Conservation (phyloP, 148 eudicot genomes). For the Persicaria maculosa region DNA sequence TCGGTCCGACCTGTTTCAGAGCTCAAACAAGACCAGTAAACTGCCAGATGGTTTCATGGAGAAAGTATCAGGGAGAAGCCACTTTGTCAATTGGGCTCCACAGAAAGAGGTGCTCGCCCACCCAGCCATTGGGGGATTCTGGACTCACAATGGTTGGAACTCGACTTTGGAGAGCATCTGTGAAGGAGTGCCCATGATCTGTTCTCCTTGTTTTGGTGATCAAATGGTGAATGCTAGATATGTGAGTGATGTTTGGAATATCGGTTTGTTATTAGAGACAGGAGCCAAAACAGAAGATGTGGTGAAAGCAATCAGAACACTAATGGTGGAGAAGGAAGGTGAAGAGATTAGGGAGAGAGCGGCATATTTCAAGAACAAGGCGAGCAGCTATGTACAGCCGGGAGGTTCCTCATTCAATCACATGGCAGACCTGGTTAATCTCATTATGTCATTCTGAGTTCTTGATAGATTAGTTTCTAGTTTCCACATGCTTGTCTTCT, state of each 20-base stretch:
- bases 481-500: too few species aligned
- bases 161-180: slow-evolving; percentile 38
- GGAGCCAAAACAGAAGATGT: slow-evolving; percentile 7
- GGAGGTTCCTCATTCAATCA: neutral
- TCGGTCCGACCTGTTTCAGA: neutral
- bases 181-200: slow-evolving; percentile 7
- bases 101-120: slow-evolving; percentile 48
- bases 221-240: slow-evolving; percentile 1
- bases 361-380: slow-evolving; percentile 15
- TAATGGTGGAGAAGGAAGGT: slow-evolving; percentile 1
- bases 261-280: slow-evolving; percentile 28
- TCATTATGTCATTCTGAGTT: neutral
- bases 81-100: slow-evolving; percentile 14
- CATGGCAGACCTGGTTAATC: neutral
- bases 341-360: slow-evolving; percentile 16
- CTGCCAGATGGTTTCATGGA: neutral
- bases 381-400: neutral
- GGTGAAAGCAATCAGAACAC: neutral
- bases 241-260: slow-evolving; percentile 31
- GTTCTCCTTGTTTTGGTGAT: neutral
- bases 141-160: slow-evolving; percentile 64
- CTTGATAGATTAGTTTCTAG: too few species aligned
- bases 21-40: neutral
- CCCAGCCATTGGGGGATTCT: slow-evolving; percentile 40
- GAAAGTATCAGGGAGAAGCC: neutral